Percentiles rank a stretch among this genome's conserved stretches.
phyloP scores from a whole-genome alignment of 176 grass and related monocot species.

The Secale cereale region DNA sequence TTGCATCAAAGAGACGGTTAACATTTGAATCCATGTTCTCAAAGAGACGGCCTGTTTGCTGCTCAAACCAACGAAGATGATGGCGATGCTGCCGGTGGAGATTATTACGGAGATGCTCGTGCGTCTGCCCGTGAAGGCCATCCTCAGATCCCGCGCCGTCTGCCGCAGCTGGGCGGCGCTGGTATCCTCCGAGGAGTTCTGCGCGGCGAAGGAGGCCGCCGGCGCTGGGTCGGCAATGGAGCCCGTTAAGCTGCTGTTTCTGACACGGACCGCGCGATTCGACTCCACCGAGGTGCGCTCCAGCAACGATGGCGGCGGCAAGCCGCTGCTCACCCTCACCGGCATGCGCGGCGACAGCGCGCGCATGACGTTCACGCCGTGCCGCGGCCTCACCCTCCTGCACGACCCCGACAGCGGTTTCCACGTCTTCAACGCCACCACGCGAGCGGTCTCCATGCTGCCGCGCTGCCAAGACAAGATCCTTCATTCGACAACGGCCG shows the following conservation, averaged over 20 bases:
- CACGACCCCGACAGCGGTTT: background rate
- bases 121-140: background rate
- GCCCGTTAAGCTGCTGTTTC: background rate
- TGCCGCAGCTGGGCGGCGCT: background rate
- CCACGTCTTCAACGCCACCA: background rate
- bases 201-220: background rate
- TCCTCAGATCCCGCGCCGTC: background rate
- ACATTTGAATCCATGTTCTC: too few relatives aligned
- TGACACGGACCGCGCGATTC: background rate
- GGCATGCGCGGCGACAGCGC: background rate
- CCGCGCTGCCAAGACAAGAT: background rate
- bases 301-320: background rate
- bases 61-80: too few relatives aligned
- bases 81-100: background rate
- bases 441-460: background rate
- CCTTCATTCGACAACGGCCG: background rate
- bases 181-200: background rate
- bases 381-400: background rate
- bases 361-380: background rate
- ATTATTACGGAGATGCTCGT: background rate
- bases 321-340: background rate
- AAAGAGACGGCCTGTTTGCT: too few relatives aligned
- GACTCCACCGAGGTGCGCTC: background rate
- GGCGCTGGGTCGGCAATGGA: background rate
- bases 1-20: too few relatives aligned